phyloP scores from a whole-genome alignment of 2,329 filamentous ascomycete species.

The Diaporthe batatas region DNA sequence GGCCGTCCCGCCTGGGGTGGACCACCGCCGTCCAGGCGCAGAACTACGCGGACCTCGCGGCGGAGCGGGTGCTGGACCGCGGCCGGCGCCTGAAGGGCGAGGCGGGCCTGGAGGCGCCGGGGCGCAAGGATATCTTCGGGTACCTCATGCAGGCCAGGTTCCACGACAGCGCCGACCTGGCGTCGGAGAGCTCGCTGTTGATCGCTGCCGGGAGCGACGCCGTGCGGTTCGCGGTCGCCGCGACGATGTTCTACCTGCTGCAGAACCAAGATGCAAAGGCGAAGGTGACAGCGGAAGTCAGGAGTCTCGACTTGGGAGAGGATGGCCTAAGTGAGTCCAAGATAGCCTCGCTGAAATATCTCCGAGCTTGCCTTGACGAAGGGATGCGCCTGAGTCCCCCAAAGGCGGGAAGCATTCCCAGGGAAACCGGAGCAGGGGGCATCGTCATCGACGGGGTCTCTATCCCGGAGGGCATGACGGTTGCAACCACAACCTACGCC shows the following conservation, averaged over 20 bases:
- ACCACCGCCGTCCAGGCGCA: constrained; percentile 16
- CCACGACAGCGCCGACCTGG: neutral
- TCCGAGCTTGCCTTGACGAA: constrained; percentile 16
- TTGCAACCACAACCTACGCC: neutral
- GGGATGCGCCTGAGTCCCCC: constrained; percentile 7
- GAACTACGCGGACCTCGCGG: neutral
- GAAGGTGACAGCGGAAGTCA: neutral
- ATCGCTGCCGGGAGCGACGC: constrained; percentile 24
- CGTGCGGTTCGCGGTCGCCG: neutral
- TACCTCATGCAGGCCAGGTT: neutral
- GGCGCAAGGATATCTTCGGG: constrained; percentile 12
- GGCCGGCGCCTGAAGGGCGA: neutral
- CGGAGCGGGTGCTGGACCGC: neutral
- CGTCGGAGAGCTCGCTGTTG: constrained; percentile 14
- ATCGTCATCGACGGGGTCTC: neutral
- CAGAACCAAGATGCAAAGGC: neutral
- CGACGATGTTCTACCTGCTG: constrained; percentile 15
- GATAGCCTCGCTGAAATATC: constrained; percentile 7
- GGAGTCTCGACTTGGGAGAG: neutral
- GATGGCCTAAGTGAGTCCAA: neutral
- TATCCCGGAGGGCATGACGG: neutral
- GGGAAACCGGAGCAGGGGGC: neutral
- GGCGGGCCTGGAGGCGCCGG: accelerated
- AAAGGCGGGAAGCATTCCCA: constrained; percentile 11
- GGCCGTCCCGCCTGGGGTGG: neutral